phyloP scores from a whole-genome alignment of 352 stramenopile genomes.

The Pythium pyrilobum region DNA sequence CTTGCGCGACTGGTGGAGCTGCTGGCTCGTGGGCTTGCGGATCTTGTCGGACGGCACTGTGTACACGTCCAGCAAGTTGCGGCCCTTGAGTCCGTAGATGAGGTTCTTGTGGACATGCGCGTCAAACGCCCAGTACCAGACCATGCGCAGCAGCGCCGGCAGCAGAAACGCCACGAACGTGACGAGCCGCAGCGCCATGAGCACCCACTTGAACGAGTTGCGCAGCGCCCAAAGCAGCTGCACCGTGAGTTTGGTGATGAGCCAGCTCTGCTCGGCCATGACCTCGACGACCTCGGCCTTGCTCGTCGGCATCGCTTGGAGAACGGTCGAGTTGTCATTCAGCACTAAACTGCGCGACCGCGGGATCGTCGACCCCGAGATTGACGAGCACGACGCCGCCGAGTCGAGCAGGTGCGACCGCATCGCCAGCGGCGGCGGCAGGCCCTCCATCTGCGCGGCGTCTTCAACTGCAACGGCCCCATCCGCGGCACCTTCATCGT shows the following conservation, averaged over 20 bases:
- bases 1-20: slow-evolving; percentile 13
- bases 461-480: not conserved
- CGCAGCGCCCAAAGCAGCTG: slow-evolving; percentile 64
- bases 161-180: slow-evolving; percentile 57
- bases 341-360: slow-evolving; percentile 47
- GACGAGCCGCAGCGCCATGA: slow-evolving; percentile 57
- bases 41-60: slow-evolving; percentile 30
- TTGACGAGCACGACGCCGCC: slow-evolving; percentile 13
- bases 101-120: slow-evolving; percentile 75
- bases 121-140: slow-evolving; percentile 52
- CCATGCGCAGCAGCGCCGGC: slow-evolving; percentile 45
- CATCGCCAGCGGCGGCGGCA: slow-evolving; percentile 5
- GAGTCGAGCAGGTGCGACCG: slow-evolving; percentile 8
- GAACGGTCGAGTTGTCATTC: slow-evolving; percentile 34
- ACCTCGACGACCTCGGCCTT: slow-evolving; percentile 47
- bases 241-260: slow-evolving; percentile 63
- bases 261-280: slow-evolving; percentile 62
- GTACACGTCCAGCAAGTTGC: slow-evolving; percentile 88
- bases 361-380: slow-evolving; percentile 10
- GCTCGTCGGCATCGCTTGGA: slow-evolving; percentile 44
- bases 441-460: not conserved
- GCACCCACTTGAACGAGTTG: slow-evolving; percentile 66
- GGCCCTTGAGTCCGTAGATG: slow-evolving; percentile 63
- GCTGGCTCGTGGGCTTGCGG: slow-evolving; percentile 10
- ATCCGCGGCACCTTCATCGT: not conserved